Base-by-base conservation (phyloP, 768 basidiomycete species). In the Galerina sulciceps region DNA sequence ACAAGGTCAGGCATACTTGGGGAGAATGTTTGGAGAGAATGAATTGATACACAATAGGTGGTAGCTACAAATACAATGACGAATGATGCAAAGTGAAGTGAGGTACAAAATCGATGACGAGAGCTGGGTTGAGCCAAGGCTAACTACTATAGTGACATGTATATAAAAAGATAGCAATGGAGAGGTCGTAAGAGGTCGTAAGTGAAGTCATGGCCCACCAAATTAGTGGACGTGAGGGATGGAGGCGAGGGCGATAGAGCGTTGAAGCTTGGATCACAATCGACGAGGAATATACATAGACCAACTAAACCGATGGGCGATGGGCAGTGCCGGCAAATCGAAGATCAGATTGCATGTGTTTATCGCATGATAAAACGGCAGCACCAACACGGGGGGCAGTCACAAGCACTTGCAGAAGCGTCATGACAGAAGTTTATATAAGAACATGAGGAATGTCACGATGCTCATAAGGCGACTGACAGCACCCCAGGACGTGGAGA, bases 351-450 rank as follows among this genome's bases (percentile, higher is more conserved):
- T 38, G 49, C 49, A 51, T 51, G 49, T 51, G 49, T 51, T 51
- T 51, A 38, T 13, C 49, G 49, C 37, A 22, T 37, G 5, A 13
- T 14, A 20, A 11, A 35, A 35, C 23, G 22, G 22, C 42, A n/a
- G 36, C 20, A 37, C 11, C 10, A 46, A 37, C 36, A 41, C 15
- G 54, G 31, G 17, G 17, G 23, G 15, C 37, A 23, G n/a, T 38
- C 45, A 10, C 5, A 40, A 36, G 37, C 15, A 45, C 22, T 31
- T 22, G 14, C 1, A 34, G 35, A n/a, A 9, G 35, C 20, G 20
- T 69, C 60, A 70, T 47, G 69, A 70, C 51, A 68, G 63, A 50
- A 70, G 62, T 55, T 67, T 68, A 41, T 70, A 70, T 5, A 68
- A 31, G 58, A 70, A 65, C 66, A 70, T 62, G 56, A 70, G 52